Evolutionary conservation across 768 basidiomycete genomes (phyloP).

Genomic region (Phanerodontia chrysosporium): DNA sequence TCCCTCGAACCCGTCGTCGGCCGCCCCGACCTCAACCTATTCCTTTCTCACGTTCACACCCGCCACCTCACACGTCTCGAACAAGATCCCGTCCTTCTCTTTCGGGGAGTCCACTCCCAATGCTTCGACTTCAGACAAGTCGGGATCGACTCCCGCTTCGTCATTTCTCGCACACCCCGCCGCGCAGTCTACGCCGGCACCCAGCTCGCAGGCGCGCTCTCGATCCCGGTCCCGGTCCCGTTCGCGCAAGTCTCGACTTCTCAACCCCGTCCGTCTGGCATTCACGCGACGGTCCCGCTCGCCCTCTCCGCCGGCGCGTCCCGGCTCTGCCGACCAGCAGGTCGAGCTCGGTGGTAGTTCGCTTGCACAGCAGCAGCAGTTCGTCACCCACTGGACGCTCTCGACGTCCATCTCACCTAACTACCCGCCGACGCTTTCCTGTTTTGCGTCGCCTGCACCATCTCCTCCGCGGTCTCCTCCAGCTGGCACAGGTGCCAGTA

Average conservation of each 20-base stretch:
- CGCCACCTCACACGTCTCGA: background rate
- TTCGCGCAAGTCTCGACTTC: slow-evolving; percentile 25
- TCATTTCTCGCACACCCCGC: slow-evolving; percentile 3
- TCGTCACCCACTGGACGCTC: slow-evolving; percentile 16
- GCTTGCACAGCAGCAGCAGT: background rate
- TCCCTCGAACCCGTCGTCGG: slow-evolving; percentile 4
- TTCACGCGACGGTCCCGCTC: slow-evolving; percentile 27
- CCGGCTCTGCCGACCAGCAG: background rate
- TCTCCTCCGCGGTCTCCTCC: slow-evolving; percentile 15
- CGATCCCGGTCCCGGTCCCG: slow-evolving; percentile 6
- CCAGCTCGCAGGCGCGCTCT: slow-evolving; percentile 1
- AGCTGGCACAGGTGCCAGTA: slow-evolving; percentile 13
- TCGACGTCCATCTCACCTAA: slow-evolving; percentile 11
- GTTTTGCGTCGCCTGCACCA: slow-evolving; percentile 9
- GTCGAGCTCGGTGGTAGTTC: background rate
- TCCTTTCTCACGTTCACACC: slow-evolving; percentile 11
- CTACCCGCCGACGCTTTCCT: slow-evolving; percentile 2
- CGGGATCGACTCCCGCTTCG: slow-evolving; percentile 7
- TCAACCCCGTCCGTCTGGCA: slow-evolving; percentile 29
- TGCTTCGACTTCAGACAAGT: background rate
- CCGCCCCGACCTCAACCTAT: background rate
- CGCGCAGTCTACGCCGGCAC: background rate
- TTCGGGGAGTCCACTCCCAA: background rate
- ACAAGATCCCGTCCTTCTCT: background rate
- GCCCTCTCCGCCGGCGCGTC: slow-evolving; percentile 1